These are phyloP conservation scores for Castanea sativa DNA, from an alignment of 306 rosid species.

Conservation along the genomic window DNA sequence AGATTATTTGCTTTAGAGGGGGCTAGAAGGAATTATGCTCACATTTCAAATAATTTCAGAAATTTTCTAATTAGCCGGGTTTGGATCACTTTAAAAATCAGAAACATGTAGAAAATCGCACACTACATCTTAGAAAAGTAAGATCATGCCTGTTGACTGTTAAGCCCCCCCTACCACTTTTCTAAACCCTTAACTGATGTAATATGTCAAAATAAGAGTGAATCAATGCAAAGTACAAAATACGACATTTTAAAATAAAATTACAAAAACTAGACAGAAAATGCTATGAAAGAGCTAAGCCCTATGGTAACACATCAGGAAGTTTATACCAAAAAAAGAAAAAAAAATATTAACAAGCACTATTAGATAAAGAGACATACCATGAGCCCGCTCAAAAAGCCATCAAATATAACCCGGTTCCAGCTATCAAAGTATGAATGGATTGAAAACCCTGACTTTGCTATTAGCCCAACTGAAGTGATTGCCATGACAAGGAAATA, in stretches of 20 bases:
- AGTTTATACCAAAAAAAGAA: not conserved
- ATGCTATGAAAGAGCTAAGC: not conserved
- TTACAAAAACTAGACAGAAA: not conserved
- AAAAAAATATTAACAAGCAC: not conserved
- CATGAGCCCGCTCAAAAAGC: slow-evolving; percentile 75
- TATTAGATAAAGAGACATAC: slow-evolving; percentile 30
- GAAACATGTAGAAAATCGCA: not conserved
- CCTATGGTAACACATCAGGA: not conserved
- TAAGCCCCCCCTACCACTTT: not conserved
- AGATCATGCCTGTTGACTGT: not conserved
- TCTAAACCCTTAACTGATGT: not conserved
- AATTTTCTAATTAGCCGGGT: not conserved
- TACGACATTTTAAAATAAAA: not conserved
- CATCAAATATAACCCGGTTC: slow-evolving; percentile 69
- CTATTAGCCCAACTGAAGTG: slow-evolving; percentile 63
- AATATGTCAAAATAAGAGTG: not conserved
- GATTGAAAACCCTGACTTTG: slow-evolving; percentile 65
- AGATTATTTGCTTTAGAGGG: not conserved
- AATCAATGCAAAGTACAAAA: not conserved
- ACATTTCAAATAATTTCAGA: not conserved
- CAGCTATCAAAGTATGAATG: slow-evolving; percentile 65
- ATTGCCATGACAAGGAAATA: slow-evolving; percentile 78
- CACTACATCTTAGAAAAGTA: not conserved
- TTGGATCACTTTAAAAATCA: not conserved
- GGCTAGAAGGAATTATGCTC: not conserved